Evolutionary conservation across 2,329 filamentous ascomycete genomes (phyloP).

Genomic region (Trichophaea hybrida): DNA sequence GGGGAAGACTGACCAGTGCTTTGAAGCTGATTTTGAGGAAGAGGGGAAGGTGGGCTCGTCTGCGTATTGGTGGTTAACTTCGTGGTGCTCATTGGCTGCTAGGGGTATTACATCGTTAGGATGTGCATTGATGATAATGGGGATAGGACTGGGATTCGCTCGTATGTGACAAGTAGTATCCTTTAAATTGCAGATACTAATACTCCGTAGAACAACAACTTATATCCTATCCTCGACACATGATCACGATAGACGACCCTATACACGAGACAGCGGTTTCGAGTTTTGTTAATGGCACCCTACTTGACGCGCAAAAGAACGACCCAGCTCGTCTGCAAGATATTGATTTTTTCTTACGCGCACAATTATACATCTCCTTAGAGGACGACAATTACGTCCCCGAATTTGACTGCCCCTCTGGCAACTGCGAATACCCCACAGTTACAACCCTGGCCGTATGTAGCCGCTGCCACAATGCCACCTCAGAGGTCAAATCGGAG

Average conservation of each 20-base stretch:
- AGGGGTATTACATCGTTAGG: background rate
- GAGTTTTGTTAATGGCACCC: background rate
- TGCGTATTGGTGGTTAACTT: background rate
- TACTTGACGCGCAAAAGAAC: background rate
- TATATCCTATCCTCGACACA: constrained; percentile 14
- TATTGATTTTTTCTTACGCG: background rate
- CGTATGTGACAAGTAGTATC: background rate
- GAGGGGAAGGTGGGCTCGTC: background rate
- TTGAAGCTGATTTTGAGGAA: background rate
- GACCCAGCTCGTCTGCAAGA: background rate
- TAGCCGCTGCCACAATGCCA: constrained; percentile 11
- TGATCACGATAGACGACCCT: constrained; percentile 3
- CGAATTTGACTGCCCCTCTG: constrained; percentile 11
- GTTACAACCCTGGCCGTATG: constrained; percentile 17
- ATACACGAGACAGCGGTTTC: background rate
- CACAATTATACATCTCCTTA: background rate
- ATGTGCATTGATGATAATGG: background rate
- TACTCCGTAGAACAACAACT: constrained; percentile 13
- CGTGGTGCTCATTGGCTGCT: background rate
- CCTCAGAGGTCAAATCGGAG: background rate
- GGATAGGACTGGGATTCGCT: background rate
- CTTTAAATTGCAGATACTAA: too few relatives aligned
- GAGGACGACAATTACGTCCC: background rate
- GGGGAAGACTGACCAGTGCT: background rate
- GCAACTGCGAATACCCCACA: constrained; percentile 7